Percentiles rank a stretch among this genome's conserved stretches.
Evolutionary conservation across 306 rosid genomes (phyloP).

Genomic region (Erythrophleum fordii): DNA sequence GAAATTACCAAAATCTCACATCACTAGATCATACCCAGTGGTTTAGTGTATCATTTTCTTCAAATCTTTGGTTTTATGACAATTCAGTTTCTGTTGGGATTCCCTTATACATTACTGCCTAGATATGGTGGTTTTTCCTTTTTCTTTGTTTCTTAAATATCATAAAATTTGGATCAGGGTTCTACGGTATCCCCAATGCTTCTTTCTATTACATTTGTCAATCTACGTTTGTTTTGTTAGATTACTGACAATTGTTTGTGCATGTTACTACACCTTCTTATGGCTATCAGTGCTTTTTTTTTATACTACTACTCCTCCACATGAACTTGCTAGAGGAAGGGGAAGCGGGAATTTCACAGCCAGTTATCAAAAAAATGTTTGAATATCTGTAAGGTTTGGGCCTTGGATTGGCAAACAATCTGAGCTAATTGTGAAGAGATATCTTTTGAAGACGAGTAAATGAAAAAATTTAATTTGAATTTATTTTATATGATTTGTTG

Average conservation of each 20-base stretch:
- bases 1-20: neutral
- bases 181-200: neutral
- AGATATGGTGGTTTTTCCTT: neutral
- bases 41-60: neutral
- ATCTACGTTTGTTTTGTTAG: neutral
- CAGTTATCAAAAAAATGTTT: no score
- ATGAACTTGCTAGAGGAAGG: neutral
- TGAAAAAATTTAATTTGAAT: no score
- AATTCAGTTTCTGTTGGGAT: neutral
- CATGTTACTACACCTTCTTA: neutral
- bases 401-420: no score
- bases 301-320: neutral
- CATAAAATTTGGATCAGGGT: neutral
- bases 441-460: no score
- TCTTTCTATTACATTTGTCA: neutral
- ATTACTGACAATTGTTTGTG: neutral
- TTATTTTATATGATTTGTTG: no score
- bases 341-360: neutral
- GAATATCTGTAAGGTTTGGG: no score
- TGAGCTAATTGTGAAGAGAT: no score
- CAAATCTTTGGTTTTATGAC: neutral
- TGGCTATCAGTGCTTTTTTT: neutral
- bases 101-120: neutral
- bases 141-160: neutral
- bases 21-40: neutral